Percentiles rank a stretch among this genome's conserved stretches.
phyloP scores from a whole-genome alignment of 805 yeast genomes.

The Zygoascus bituminiphila region DNA sequence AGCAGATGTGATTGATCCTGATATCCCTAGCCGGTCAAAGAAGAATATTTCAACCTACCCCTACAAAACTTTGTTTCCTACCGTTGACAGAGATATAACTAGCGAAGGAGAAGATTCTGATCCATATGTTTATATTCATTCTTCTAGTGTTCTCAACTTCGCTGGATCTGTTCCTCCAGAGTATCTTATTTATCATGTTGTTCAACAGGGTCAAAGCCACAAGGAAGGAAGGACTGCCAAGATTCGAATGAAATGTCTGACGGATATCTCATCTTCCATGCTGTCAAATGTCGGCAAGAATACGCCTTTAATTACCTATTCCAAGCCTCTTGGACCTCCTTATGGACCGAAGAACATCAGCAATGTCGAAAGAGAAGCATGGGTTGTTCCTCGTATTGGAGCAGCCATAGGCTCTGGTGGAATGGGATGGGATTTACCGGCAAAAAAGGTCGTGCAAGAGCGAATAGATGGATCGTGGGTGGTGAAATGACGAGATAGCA shows the following conservation, averaged over 20 bases:
- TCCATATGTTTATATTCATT: conserved; percentile 66
- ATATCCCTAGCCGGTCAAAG: conserved; percentile 49
- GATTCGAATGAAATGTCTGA: conserved; percentile 55
- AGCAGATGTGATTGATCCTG: conserved; percentile 64
- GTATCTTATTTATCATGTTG: conserved; percentile 62
- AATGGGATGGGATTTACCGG: conserved; percentile 87
- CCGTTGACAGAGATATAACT: conserved; percentile 1
- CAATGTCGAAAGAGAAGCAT: conserved; percentile 69
- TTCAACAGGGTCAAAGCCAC: conserved; percentile 46
- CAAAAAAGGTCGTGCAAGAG: conserved; percentile 63
- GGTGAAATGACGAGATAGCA: too few relatives aligned
- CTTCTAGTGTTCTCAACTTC: conserved; percentile 54
- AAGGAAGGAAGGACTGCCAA: conserved; percentile 36
- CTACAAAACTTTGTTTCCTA: conserved; percentile 44
- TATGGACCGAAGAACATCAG: conserved; percentile 67
- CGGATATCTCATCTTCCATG: conserved; percentile 67
- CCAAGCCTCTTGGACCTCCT: conserved; percentile 89
- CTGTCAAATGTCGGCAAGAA: conserved; percentile 67
- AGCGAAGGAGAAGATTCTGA: conserved; percentile 24
- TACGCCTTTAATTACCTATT: conserved; percentile 68
- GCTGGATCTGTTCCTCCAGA: conserved; percentile 70
- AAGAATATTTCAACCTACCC: conserved; percentile 46
- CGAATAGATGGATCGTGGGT: conserved; percentile 66
- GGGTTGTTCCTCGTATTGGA: conserved; percentile 86
- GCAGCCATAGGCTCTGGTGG: conserved; percentile 77